Base-by-base conservation (phyloP, 352 stramenopile species). In the Phytophthora podocarpi region DNA sequence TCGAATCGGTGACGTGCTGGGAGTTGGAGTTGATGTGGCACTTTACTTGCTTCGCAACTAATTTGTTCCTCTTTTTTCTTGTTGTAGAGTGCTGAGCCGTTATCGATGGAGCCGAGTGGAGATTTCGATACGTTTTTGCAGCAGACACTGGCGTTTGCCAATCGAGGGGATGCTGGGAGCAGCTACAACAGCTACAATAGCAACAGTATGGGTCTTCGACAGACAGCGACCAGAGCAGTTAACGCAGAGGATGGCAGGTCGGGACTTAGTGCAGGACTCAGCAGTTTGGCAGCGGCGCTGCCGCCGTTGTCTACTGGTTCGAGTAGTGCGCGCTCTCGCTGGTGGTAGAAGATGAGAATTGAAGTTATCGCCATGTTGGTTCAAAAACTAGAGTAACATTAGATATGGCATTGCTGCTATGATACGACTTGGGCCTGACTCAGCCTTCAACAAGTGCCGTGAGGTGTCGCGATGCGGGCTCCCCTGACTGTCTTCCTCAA, bases 71-170 rank as follows among this genome's bases (percentile, higher is more conserved):
- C 6, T 8, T 32, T 62, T 21, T 31, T 37, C n/a, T 36, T 34
- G 16, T 23, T 48, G 5, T 16, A 93, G 84, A 89, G 80, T 55
- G 78, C 78, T 0, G 64, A 88, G 30, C 78, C 78, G 2, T 78
- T 85, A 30, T 37, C 59, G 15, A 61, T 93, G 27, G 85, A 93
- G 16, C 61, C 67, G 26, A 63, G 54, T 63, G 72, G 64, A 13
- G 58, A 62, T 5, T 88, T 91, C 37, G 72, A 78, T 65, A 59
- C 65, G 12, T 93, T 93, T 34, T 64, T 93, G 23, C 80, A 90
- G 36, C 82, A 80, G 27, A 77, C 84, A 2, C 36, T 90, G 11
- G 57, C 74, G 15, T 90, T 90, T 45, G 76, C 79, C 3, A 87
- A 85, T 58, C 70, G 48, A 64, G 55, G 53, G 26, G 49, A 57